phyloP scores from a whole-genome alignment of 2,329 filamentous ascomycete species.

The Exserohilum turcica region DNA sequence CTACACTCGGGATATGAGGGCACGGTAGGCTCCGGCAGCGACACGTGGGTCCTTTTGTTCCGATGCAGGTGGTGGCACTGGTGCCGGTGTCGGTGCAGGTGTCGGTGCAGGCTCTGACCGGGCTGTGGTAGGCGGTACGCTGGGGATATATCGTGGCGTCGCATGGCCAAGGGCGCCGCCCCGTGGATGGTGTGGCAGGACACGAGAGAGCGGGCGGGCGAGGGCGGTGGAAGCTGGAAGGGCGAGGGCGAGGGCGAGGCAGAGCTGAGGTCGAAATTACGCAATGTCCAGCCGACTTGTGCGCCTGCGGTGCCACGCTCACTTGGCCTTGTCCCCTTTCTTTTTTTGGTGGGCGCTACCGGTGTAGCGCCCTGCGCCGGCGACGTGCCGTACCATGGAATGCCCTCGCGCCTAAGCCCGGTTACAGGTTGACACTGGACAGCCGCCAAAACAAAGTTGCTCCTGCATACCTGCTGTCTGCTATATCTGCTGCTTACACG shows the following conservation, averaged over 20 bases:
- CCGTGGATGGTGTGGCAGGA: background rate
- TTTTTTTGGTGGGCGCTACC: conserved; percentile 7
- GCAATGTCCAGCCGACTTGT: conserved; percentile 1
- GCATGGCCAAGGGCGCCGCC: background rate
- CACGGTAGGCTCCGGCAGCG: background rate
- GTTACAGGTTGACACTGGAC: background rate
- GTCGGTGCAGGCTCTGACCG: background rate
- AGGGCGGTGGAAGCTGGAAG: too few species aligned
- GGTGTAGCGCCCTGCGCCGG: conserved; percentile 1
- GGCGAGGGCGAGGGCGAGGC: background rate
- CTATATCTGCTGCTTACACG: too few species aligned
- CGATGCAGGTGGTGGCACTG: too few species aligned
- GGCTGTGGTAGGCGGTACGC: conserved; percentile 6
- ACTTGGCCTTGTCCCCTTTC: background rate
- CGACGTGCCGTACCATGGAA: background rate
- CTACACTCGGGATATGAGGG: background rate
- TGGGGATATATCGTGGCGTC: background rate
- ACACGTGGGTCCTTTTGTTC: conserved; percentile 2
- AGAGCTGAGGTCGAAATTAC: background rate
- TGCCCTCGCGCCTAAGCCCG: background rate
- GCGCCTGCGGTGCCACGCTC: background rate
- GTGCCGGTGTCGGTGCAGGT: too few species aligned
- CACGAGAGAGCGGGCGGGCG: too few species aligned
- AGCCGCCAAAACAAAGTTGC: background rate
- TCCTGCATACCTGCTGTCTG: too few species aligned